A percentile compares a stretch with the other conserved stretches of the same genome.
These are phyloP conservation scores for Platanus orientalis DNA, from an alignment of 164 flowering plant species.

Conservation along the genomic window DNA sequence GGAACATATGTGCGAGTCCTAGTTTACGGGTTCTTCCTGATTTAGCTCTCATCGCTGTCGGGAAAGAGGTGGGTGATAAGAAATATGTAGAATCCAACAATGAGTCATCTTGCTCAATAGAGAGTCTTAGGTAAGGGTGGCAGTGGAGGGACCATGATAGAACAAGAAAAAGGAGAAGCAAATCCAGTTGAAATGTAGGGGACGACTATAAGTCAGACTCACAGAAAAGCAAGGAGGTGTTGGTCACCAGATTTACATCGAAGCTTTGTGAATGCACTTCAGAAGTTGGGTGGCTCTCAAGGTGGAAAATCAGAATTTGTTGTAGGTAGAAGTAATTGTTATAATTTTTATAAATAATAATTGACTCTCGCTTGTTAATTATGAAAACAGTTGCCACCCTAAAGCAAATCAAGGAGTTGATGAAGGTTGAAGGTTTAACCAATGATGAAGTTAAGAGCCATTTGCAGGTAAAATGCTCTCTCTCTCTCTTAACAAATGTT, in stretches of 20 bases:
- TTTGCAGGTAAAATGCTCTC: too few species aligned
- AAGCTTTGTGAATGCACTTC: constrained; percentile 91
- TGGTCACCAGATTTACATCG: constrained; percentile 99
- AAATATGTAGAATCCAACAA: constrained; percentile 33
- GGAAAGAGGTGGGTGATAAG: constrained; percentile 46
- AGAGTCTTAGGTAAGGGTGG: constrained; percentile 26
- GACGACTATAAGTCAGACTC: constrained; percentile 36
- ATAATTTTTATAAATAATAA: too few species aligned
- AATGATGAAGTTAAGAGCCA: too few species aligned
- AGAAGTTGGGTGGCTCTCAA: constrained; percentile 97
- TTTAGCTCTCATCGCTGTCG: constrained; percentile 57
- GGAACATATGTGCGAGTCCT: constrained; percentile 27
- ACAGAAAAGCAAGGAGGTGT: constrained; percentile 88
- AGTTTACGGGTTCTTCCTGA: constrained; percentile 43
- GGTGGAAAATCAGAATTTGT: constrained; percentile 44
- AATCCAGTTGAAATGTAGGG: constrained; percentile 33
- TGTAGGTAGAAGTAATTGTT: too few species aligned
- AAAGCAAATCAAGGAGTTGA: too few species aligned
- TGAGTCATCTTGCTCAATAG: constrained; percentile 27
- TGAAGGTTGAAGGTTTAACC: too few species aligned
- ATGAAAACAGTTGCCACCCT: too few species aligned
- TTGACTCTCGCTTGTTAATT: too few species aligned
- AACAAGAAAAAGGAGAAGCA: constrained; percentile 32
- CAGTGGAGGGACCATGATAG: constrained; percentile 19
- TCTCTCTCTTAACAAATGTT: too few species aligned